Evolutionary conservation across 2,329 filamentous ascomycete species (phyloP).

Genomic region (Fusarium piperis): DNA sequence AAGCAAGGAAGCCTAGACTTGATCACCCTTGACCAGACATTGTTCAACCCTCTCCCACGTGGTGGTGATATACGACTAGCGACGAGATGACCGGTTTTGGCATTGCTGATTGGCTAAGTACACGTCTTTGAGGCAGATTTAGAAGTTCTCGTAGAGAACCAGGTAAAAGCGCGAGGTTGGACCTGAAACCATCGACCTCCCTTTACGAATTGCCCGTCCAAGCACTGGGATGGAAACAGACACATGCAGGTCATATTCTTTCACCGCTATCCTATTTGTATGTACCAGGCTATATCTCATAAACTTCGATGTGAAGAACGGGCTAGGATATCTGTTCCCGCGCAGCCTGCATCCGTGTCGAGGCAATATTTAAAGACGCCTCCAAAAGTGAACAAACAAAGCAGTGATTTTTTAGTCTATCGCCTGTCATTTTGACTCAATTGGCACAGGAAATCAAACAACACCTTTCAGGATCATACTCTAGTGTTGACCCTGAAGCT

Average conservation of each 20-base stretch:
- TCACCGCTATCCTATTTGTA: not conserved
- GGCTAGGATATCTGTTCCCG: no score
- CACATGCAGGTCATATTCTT: not conserved
- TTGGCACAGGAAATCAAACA: not conserved
- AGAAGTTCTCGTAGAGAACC: no score
- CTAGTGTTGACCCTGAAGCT: conserved; percentile 55
- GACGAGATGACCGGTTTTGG: not conserved
- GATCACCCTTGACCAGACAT: not conserved
- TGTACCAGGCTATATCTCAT: not conserved
- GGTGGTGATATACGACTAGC: not conserved
- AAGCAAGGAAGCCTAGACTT: not conserved
- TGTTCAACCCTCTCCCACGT: not conserved
- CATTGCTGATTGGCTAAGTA: not conserved
- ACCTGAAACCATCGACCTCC: not conserved
- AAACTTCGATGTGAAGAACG: not conserved
- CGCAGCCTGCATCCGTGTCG: not conserved
- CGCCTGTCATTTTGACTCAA: not conserved
- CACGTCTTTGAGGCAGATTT: not conserved
- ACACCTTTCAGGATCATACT: not conserved
- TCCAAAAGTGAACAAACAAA: not conserved
- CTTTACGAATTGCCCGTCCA: not conserved
- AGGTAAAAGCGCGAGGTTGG: no score
- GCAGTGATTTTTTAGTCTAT: not conserved
- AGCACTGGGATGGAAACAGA: not conserved
- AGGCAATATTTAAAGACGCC: not conserved